Conservation (phyloP, 257 asterid genomes). For the Thymus quinquecostatus region DNA sequence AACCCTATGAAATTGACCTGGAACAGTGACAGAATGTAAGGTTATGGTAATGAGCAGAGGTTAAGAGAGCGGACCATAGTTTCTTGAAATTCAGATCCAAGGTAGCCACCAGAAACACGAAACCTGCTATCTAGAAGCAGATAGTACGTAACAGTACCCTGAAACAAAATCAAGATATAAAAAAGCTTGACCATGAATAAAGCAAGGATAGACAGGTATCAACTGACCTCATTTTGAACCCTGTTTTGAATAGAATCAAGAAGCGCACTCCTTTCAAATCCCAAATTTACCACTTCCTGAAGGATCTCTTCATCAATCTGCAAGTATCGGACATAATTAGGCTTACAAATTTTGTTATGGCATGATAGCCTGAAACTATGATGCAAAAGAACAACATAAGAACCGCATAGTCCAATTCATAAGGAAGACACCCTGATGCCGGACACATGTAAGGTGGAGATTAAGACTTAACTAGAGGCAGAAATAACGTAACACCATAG, state of each 20-base stretch:
- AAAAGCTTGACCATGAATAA: constrained; percentile 26
- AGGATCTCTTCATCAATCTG: constrained; percentile 87
- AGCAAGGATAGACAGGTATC: constrained; percentile 16
- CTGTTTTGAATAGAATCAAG: constrained; percentile 60
- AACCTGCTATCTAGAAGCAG: constrained; percentile 79
- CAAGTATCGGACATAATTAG: constrained; percentile 22
- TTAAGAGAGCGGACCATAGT: constrained; percentile 50
- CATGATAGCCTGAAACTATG: constrained; percentile 10
- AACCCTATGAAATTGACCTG: neutral
- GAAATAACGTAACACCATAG: constrained; percentile 2
- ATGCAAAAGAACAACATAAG: constrained; percentile 12
- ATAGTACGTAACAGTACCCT: constrained; percentile 98
- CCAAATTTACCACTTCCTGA: constrained; percentile 66
- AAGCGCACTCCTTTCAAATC: constrained; percentile 58
- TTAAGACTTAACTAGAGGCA: neutral
- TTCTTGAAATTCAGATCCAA: constrained; percentile 67
- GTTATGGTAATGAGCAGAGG: constrained; percentile 8
- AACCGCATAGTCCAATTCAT: constrained; percentile 17
- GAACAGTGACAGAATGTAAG: neutral
- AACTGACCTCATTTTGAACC: constrained; percentile 82
- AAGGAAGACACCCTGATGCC: neutral
- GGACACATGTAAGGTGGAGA: neutral
- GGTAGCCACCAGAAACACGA: constrained; percentile 62
- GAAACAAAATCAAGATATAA: constrained; percentile 39
- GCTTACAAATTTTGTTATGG: neutral